Percentiles rank a stretch among this genome's conserved stretches.
Evolutionary conservation across 2,329 filamentous ascomycete genomes (phyloP).

Genomic region (Ophiosphaerella herpotricha): DNA sequence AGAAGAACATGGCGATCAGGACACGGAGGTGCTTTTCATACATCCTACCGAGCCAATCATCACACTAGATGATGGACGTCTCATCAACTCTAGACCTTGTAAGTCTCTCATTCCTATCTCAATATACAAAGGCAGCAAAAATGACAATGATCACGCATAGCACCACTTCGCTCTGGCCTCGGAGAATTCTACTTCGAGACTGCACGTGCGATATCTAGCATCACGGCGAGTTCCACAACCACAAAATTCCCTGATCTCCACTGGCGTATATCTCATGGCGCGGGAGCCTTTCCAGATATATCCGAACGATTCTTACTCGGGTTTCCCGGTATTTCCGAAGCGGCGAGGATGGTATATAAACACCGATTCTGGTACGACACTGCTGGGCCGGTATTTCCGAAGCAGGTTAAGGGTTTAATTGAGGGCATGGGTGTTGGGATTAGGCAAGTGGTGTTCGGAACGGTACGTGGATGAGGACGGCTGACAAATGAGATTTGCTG

Average conservation of each 20-base stretch:
- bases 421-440: slow-evolving; percentile 37
- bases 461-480: slow-evolving; percentile 24
- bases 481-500: background rate
- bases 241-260: slow-evolving; percentile 36
- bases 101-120: slow-evolving; percentile 8
- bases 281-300: slow-evolving; percentile 44
- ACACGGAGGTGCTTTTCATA: slow-evolving; percentile 39
- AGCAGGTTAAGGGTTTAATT: slow-evolving; percentile 42
- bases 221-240: slow-evolving; percentile 36
- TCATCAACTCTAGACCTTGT: slow-evolving; percentile 40
- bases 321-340: slow-evolving; percentile 30
- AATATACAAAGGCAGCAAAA: background rate
- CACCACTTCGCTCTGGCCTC: slow-evolving; percentile 39
- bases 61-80: slow-evolving; percentile 27
- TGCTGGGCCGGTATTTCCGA: slow-evolving; percentile 44
- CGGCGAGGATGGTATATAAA: slow-evolving; percentile 34
- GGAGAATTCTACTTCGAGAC: slow-evolving; percentile 48
- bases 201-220: slow-evolving; percentile 40
- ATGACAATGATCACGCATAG: slow-evolving; percentile 11
- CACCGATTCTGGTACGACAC: slow-evolving; percentile 45
- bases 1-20: slow-evolving; percentile 1
- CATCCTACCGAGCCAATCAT: slow-evolving; percentile 44
- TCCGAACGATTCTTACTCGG: slow-evolving; percentile 41
- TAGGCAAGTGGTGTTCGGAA: slow-evolving; percentile 44
- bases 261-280: slow-evolving; percentile 43